Conservation (phyloP, 225 moss, liverwort and hornwort genomes). For the Straminergon stramineum region DNA sequence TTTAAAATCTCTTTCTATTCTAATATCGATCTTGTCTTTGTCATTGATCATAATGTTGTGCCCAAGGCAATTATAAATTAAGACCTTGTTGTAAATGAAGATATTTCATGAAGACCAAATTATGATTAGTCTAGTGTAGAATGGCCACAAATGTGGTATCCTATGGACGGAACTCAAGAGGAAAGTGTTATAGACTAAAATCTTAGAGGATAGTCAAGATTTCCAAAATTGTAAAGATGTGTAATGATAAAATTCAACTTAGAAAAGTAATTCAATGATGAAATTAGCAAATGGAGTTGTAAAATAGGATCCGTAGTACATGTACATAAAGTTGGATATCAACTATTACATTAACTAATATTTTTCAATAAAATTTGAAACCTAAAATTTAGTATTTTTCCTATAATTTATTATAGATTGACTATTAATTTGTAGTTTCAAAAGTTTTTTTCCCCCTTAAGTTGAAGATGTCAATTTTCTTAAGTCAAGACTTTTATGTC, state of each 20-base stretch:
- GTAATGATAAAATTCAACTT: background rate
- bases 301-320: background rate
- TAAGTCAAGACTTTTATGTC: background rate
- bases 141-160: background rate
- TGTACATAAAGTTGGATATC: background rate
- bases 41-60: background rate
- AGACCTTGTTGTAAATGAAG: background rate
- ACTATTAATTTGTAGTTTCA: background rate
- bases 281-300: background rate
- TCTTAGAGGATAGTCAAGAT: background rate
- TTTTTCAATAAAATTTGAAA: background rate
- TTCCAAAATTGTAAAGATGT: background rate
- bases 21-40: background rate
- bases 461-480: background rate
- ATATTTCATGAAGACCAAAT: background rate
- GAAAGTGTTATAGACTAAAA: background rate
- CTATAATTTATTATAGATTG: background rate
- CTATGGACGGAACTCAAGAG: too few relatives aligned
- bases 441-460: background rate
- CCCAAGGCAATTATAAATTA: background rate
- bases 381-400: background rate
- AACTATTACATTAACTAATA: rapidly evolving
- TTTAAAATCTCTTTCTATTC: background rate
- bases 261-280: background rate
- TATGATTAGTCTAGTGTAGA: rapidly evolving